These are phyloP conservation scores for Stenocarpella maydis DNA, from an alignment of 2,329 filamentous ascomycete genomes.

Conservation along the genomic window DNA sequence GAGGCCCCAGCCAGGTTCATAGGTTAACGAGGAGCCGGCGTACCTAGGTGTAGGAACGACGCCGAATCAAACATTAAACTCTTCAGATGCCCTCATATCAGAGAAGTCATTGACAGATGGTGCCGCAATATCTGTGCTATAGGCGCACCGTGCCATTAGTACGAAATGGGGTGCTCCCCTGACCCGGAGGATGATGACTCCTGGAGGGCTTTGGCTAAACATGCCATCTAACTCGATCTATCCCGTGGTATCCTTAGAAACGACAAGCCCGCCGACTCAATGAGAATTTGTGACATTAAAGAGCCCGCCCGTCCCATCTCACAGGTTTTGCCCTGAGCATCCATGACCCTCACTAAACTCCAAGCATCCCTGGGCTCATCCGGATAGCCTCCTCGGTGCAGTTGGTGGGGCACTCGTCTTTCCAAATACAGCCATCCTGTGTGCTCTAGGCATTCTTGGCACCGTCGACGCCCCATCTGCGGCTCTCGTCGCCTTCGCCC, in stretches of 20 bases:
- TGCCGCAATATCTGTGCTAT: neutral
- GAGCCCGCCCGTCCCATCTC: neutral
- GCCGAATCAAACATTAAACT: neutral
- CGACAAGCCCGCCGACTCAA: neutral
- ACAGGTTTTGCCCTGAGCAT: neutral
- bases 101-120: neutral
- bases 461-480: conserved; percentile 75
- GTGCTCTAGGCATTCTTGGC: conserved; percentile 34
- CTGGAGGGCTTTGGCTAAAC: neutral
- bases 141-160: neutral
- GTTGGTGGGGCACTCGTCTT: neutral
- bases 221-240: conserved; percentile 31
- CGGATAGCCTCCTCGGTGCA: neutral
- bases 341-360: neutral
- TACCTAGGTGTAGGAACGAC: neutral
- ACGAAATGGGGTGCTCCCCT: neutral
- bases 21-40: neutral
- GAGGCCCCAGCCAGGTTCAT: neutral
- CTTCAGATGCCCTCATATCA: neutral
- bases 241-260: conserved; percentile 33
- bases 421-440: neutral
- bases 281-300: conserved; percentile 10
- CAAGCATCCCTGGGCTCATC: neutral
- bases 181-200: neutral
- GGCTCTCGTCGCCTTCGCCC: conserved; percentile 83